Conservation (phyloP, 2,329 filamentous ascomycete species). For the Claviceps sp. region DNA sequence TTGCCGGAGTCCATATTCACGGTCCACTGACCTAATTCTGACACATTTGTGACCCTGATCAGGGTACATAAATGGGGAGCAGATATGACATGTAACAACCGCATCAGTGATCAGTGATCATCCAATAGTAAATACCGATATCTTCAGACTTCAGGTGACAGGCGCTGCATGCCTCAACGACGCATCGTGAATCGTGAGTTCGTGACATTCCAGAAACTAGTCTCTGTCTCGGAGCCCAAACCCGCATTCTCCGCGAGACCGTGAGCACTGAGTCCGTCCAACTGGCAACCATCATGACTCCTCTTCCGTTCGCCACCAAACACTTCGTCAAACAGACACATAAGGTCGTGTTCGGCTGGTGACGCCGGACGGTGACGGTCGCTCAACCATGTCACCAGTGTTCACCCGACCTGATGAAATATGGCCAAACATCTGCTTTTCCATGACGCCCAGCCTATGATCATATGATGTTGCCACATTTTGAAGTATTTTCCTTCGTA, state of each 20-base stretch:
- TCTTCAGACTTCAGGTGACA: too few relatives aligned
- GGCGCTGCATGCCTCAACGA: neutral
- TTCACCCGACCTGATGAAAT: neutral
- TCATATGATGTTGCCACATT: neutral
- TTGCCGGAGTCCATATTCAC: neutral
- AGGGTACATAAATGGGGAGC: too few relatives aligned
- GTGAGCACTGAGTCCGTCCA: too few relatives aligned
- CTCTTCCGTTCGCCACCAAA: neutral
- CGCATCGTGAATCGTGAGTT: too few relatives aligned
- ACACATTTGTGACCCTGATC: too few relatives aligned
- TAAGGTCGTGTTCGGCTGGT: neutral
- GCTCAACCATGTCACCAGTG: neutral
- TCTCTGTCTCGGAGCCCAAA: neutral
- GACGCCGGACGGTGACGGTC: neutral
- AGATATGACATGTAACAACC: too few relatives aligned
- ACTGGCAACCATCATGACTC: neutral
- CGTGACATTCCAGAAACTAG: conserved; percentile 1
- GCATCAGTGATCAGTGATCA: too few relatives aligned
- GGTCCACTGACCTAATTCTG: neutral
- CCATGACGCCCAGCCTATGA: neutral
- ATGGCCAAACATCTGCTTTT: neutral
- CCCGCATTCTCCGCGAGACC: conserved; percentile 1
- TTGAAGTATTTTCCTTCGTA: neutral
- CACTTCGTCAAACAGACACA: neutral
- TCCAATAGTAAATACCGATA: too few relatives aligned